Evolutionary conservation across 2,329 filamentous ascomycete species (phyloP).

Genomic region (Myriangium duriaei): DNA sequence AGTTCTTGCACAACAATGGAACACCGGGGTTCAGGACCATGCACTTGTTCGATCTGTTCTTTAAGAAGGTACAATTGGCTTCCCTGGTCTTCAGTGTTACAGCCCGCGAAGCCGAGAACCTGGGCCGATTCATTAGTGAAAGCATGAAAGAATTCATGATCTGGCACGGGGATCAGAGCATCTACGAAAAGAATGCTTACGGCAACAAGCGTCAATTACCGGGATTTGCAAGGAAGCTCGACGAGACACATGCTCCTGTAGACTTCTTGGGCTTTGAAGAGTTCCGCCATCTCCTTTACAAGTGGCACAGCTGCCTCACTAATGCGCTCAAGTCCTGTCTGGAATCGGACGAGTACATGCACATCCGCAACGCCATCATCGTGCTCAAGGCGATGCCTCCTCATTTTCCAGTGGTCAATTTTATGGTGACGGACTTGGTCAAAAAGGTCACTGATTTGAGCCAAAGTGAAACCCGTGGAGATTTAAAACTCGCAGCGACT

Average conservation of each 20-base stretch:
- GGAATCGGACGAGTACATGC: conserved; percentile 82
- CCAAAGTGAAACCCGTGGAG: conserved; percentile 51
- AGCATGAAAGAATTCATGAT: conserved; percentile 64
- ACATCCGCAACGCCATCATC: conserved; percentile 90
- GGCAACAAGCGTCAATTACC: conserved; percentile 52
- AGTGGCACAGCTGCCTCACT: conserved; percentile 79
- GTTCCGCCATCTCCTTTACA: conserved; percentile 73
- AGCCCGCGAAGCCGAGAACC: conserved; percentile 77
- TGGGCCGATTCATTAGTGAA: conserved; percentile 83
- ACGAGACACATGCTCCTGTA: conserved; percentile 54
- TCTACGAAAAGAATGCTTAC: conserved; percentile 74
- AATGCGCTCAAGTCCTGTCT: conserved; percentile 72
- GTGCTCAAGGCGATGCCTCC: conserved; percentile 70
- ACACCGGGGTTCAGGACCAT: conserved; percentile 79
- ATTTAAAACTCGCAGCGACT: conserved; percentile 61
- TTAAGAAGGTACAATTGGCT: conserved; percentile 68
- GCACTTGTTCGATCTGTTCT: conserved; percentile 70
- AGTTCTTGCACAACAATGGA: conserved; percentile 72
- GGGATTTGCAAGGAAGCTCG: conserved; percentile 67
- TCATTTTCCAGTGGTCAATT: conserved; percentile 79
- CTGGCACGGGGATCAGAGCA: conserved; percentile 69
- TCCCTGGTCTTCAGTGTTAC: conserved; percentile 81
- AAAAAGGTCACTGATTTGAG: conserved; percentile 52
- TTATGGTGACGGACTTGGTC: conserved; percentile 62
- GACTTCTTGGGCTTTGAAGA: conserved; percentile 70